Conservation (phyloP, 2,329 filamentous ascomycete genomes). For the Orbilia quercus region DNA sequence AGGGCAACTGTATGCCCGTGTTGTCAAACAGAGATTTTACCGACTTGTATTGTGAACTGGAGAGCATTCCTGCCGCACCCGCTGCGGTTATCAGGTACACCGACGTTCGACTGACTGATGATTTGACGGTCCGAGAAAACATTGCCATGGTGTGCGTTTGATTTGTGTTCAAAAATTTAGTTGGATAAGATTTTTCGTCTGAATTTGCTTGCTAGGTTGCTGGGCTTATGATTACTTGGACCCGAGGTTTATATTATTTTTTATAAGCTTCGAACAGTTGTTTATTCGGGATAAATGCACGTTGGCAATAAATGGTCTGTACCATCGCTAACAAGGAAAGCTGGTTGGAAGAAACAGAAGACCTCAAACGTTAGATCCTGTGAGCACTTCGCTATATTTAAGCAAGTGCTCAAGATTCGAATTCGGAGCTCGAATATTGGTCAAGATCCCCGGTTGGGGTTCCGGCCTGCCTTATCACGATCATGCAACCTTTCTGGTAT, state of each 20-base stretch:
- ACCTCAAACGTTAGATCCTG: conserved; percentile 8
- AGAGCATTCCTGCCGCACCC: conserved; percentile 42
- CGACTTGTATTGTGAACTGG: conserved; percentile 52
- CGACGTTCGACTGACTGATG: conserved; percentile 45
- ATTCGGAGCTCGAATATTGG: conserved; percentile 17
- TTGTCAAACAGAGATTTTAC: conserved; percentile 54
- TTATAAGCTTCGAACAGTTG: too few species aligned
- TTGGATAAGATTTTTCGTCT: too few species aligned
- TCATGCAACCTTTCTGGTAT: conserved; percentile 41
- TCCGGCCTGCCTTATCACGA: conserved; percentile 33
- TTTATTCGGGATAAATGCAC: too few species aligned
- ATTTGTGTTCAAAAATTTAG: background rate
- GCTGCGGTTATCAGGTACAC: conserved; percentile 37
- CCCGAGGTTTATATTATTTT: too few species aligned
- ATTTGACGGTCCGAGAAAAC: conserved; percentile 30
- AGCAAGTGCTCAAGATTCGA: background rate
- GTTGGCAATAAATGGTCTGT: too few species aligned
- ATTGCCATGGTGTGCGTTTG: conserved; percentile 25
- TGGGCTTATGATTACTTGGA: too few species aligned
- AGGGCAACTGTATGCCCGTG: conserved; percentile 19
- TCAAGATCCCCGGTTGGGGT: conserved; percentile 11
- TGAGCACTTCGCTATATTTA: conserved; percentile 9
- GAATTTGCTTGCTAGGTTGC: too few species aligned
- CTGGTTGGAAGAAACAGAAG: conserved; percentile 1
- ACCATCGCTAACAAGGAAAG: too few species aligned